These are phyloP conservation scores for Chlamydomonas schloesseri DNA, from an alignment of 139 green algal genomes.

Conservation along the genomic window DNA sequence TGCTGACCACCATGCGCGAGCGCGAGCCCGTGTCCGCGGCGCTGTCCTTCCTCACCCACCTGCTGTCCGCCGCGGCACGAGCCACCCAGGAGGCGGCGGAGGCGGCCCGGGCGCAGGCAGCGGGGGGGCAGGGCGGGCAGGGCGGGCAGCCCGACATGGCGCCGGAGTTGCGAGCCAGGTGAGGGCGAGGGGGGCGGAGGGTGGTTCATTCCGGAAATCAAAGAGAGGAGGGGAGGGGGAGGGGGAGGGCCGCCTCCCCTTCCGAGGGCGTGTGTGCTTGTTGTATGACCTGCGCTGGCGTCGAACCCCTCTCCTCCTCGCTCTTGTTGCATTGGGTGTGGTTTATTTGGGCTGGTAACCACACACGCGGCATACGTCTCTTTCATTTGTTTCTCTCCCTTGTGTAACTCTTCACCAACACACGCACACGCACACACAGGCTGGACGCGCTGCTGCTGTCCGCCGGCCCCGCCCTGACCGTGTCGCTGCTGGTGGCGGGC, in stretches of 20 bases:
- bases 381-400: too few species aligned
- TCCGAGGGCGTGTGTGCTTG: too few species aligned
- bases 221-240: too few species aligned
- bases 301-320: too few species aligned
- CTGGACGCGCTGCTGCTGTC: constrained; percentile 19
- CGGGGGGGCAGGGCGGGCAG: not conserved
- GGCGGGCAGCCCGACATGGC: not conserved
- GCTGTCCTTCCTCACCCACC: constrained; percentile 64
- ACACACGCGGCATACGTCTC: too few species aligned
- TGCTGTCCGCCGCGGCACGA: constrained; percentile 49
- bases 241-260: too few species aligned
- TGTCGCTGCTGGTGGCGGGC: constrained; percentile 57
- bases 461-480: constrained; percentile 59
- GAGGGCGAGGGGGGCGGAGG: not conserved
- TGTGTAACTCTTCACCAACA: too few species aligned
- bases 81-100: not conserved
- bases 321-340: too few species aligned
- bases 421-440: not conserved
- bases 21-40: constrained; percentile 61
- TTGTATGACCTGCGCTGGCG: too few species aligned
- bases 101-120: constrained; percentile 3
- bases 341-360: too few species aligned
- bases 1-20: constrained; percentile 52
- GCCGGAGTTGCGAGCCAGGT: not conserved
- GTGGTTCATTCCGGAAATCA: too few species aligned